Conservation (phyloP, 257 asterid species). For the Pogostemon cablin region DNA sequence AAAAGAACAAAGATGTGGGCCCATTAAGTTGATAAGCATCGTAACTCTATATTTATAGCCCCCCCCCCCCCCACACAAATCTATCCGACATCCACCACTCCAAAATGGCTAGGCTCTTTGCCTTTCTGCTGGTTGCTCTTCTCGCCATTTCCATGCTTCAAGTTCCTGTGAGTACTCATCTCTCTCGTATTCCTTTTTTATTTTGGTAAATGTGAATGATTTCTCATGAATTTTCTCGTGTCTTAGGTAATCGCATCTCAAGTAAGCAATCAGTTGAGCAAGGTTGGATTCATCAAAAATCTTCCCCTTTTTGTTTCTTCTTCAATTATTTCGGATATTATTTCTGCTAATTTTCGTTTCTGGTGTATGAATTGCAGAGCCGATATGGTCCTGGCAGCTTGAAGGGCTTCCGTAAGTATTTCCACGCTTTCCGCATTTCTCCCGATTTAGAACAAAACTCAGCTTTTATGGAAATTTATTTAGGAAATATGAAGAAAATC, state of each 20-base stretch:
- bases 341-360: background rate
- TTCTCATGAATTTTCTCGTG: background rate
- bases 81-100: background rate
- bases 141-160: conserved; percentile 42
- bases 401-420: conserved; percentile 53
- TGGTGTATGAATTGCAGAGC: conserved; percentile 22
- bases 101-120: conserved; percentile 45
- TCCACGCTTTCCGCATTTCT: background rate
- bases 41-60: conserved; percentile 44
- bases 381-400: conserved; percentile 55
- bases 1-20: background rate
- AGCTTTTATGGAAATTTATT: background rate
- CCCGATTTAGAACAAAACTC: background rate
- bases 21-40: background rate
- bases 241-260: conserved; percentile 39
- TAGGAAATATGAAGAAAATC: background rate
- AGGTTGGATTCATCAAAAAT: conserved; percentile 31
- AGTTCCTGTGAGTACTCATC: conserved; percentile 38
- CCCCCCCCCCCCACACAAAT: conserved; percentile 30
- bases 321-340: background rate
- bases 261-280: conserved; percentile 10
- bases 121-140: conserved; percentile 36
- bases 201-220: background rate
- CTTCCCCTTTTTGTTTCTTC: background rate
- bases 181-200: too few species aligned